Percentiles rank a stretch among this genome's conserved stretches.
Evolutionary conservation across 257 asterid species (phyloP).

Genomic region (Echium plantagineum): DNA sequence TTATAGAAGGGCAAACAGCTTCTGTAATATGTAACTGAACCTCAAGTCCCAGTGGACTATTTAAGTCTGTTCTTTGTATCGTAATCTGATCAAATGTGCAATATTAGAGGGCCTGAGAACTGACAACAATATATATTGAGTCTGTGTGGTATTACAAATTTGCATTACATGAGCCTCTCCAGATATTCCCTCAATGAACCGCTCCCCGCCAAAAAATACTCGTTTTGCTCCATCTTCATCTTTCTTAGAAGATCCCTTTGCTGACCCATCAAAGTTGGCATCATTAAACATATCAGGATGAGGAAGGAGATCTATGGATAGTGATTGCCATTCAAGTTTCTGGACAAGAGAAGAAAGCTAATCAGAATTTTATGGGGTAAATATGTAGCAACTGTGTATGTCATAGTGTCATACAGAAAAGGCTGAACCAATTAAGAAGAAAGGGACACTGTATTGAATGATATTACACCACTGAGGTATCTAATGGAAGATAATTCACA

Average conservation of each 20-base stretch:
- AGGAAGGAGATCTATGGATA: constrained; percentile 91
- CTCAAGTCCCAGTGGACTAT: constrained; percentile 88
- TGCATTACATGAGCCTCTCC: constrained; percentile 72
- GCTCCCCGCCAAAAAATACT: constrained; percentile 95
- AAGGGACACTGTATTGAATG: too few species aligned
- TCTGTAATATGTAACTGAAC: constrained; percentile 83
- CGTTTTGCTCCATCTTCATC: constrained; percentile 98
- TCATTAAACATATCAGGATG: constrained; percentile 96
- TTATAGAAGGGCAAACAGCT: constrained; percentile 92
- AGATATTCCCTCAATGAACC: constrained; percentile 90
- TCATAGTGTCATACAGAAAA: too few species aligned
- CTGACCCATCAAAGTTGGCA: constrained; percentile 40
- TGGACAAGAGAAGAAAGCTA: constrained; percentile 24
- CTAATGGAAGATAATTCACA: not conserved
- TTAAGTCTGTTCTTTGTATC: constrained; percentile 81
- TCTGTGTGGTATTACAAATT: not conserved
- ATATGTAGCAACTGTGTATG: too few species aligned
- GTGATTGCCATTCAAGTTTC: constrained; percentile 95
- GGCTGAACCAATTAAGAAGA: too few species aligned
- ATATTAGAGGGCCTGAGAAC: constrained; percentile 3
- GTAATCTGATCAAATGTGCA: constrained; percentile 57
- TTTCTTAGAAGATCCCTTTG: constrained; percentile 53
- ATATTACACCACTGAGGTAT: too few species aligned
- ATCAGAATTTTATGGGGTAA: not conserved
- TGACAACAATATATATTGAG: constrained; percentile 1